Evolutionary conservation across 1,284 basidiomycete species (phyloP).

Genomic region (Xerocomus amazonicus): DNA sequence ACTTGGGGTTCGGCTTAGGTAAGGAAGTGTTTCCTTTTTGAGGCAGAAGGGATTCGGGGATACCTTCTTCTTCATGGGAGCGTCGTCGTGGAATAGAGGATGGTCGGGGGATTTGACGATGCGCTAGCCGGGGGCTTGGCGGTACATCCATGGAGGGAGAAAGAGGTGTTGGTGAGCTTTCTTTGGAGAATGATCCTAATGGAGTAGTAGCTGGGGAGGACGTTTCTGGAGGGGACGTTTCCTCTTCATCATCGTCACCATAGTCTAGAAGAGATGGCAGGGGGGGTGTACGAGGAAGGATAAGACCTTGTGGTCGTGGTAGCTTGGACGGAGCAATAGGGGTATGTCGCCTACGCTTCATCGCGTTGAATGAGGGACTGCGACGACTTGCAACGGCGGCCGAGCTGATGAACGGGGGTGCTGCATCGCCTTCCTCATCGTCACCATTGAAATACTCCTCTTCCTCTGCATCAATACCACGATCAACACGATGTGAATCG

Average conservation of each 20-base stretch:
- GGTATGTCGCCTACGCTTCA: slow-evolving; percentile 59
- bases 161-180: slow-evolving; percentile 14
- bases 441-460: slow-evolving; percentile 93
- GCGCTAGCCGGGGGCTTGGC: slow-evolving; percentile 39
- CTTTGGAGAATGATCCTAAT: slow-evolving; percentile 13
- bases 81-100: slow-evolving; percentile 39
- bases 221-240: slow-evolving; percentile 20
- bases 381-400: slow-evolving; percentile 36
- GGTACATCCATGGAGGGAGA: slow-evolving; percentile 31
- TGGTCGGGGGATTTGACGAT: slow-evolving; percentile 39
- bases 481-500: slow-evolving; percentile 43
- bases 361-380: slow-evolving; percentile 34
- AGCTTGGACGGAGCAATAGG: slow-evolving; percentile 36
- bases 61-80: slow-evolving; percentile 43
- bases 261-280: slow-evolving; percentile 69
- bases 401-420: slow-evolving; percentile 35
- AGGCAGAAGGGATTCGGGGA: slow-evolving; percentile 51
- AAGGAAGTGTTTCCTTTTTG: slow-evolving; percentile 42
- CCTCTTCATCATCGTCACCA: slow-evolving; percentile 48
- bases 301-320: slow-evolving; percentile 38
- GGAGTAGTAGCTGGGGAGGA: slow-evolving; percentile 3
- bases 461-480: slow-evolving; percentile 64
- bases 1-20: slow-evolving; percentile 40
- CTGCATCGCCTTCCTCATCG: slow-evolving; percentile 45
- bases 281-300: slow-evolving; percentile 44